Base-by-base conservation (phyloP, 1,284 basidiomycete species). In the Irpex sp. region DNA sequence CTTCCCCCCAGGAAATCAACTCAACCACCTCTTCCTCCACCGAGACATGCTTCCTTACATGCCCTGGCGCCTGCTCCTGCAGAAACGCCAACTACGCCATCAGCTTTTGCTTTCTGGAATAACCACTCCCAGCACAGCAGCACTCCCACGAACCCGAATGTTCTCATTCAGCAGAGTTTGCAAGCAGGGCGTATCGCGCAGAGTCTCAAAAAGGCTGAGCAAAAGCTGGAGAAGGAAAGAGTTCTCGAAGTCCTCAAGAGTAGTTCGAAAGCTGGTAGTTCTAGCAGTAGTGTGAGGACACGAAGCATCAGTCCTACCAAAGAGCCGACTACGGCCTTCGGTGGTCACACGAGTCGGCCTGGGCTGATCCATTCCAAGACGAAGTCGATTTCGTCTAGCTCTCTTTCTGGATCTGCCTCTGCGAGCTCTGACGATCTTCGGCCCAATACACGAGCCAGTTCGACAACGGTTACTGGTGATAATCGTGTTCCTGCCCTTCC, bases 111-210 rank as follows among this genome's bases (percentile, higher is more conserved):
- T n/a, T 65, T 65, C 46, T 65, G 63, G 63, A 60, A 62, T 11
- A 65, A 65, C 47, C 57, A 59, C 5, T 57, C 50, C 15, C 53
- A 64, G 37, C 37, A 65, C 13, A 64, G 65, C 26, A 64, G 66
- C 5, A 61, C 64, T 8, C 58, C 65, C 26, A 65, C 63, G 50
- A 65, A 63, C 33, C 63, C 69, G 5, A 72, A 72, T 50, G 62
- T 68, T 3, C 61, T 92, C 21, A 92, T 92, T 72, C 83, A 83
- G 64, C 89, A 90, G 70, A 86, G 84, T 21, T 75, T 92, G 1
- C 84, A 88, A 61, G 90, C 90, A 2, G 86, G 82, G 60, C 88
- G 88, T 65, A 82, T 83, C 0, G 90, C 83, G 3, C 85, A 89
- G 71, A 81, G 81, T 6, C 77, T 89, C 72, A 89, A 90, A 72